These are phyloP conservation scores for Echites panduratus DNA, from an alignment of 257 asterid genomes.

Conservation along the genomic window DNA sequence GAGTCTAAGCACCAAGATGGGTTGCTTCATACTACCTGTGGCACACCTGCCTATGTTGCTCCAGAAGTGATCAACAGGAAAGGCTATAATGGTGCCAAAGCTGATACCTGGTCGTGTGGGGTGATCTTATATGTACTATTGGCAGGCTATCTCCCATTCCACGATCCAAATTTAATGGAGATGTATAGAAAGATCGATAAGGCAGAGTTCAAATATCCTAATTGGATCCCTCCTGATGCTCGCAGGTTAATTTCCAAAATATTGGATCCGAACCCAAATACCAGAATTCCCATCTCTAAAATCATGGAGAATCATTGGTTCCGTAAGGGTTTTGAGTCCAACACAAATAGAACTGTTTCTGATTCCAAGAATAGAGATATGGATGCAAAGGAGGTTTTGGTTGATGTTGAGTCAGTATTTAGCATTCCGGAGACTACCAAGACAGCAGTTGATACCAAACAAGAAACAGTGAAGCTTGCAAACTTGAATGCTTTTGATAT, in stretches of 20 bases:
- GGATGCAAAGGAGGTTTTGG: slow-evolving; percentile 9
- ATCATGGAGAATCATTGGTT: slow-evolving; percentile 68
- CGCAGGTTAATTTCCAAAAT: slow-evolving; percentile 54
- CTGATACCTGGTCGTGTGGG: slow-evolving; percentile 86
- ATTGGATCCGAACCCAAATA: slow-evolving; percentile 63
- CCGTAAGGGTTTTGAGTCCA: slow-evolving; percentile 34
- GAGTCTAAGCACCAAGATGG: slow-evolving; percentile 64
- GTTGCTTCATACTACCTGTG: slow-evolving; percentile 60
- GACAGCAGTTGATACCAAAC: slow-evolving; percentile 15
- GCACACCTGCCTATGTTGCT: slow-evolving; percentile 86
- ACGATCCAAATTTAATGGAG: slow-evolving; percentile 62
- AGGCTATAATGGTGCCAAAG: slow-evolving; percentile 74
- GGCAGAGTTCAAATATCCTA: slow-evolving; percentile 65
- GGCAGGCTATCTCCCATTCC: slow-evolving; percentile 52
- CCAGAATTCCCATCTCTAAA: slow-evolving; percentile 56
- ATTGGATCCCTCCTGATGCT: slow-evolving; percentile 53
- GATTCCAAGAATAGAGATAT: not conserved
- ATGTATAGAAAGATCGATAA: slow-evolving; percentile 65
- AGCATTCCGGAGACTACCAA: slow-evolving; percentile 8
- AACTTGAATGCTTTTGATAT: slow-evolving; percentile 75
- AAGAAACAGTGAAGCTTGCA: slow-evolving; percentile 33
- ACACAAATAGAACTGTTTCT: slow-evolving; percentile 3
- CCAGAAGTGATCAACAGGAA: slow-evolving; percentile 68
- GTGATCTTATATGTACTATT: slow-evolving; percentile 63
- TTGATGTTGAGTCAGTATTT: slow-evolving; percentile 18